Evolutionary conservation across 768 basidiomycete species (phyloP).

Genomic region (Suillus decipiens): DNA sequence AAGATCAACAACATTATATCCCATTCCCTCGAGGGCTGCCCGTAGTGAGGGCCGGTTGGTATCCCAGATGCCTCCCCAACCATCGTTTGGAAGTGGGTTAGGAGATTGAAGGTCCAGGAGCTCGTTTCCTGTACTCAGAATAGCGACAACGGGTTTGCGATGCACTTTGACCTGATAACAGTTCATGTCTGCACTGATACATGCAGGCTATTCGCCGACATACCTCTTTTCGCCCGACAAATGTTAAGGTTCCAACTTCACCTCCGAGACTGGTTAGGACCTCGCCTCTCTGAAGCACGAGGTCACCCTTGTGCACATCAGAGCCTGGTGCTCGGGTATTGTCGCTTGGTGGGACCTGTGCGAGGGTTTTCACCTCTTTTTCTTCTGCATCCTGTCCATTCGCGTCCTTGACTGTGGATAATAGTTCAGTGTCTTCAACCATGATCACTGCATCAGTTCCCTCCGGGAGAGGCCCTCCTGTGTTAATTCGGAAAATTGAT

Average conservation of each 20-base stretch:
- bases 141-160: slow-evolving; percentile 72
- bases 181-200: neutral
- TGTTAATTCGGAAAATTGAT: slow-evolving; percentile 70
- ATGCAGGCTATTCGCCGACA: slow-evolving; percentile 11
- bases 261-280: slow-evolving; percentile 69
- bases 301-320: slow-evolving; percentile 68
- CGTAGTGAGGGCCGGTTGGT: slow-evolving; percentile 83
- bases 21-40: slow-evolving; percentile 68
- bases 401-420: slow-evolving; percentile 47
- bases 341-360: slow-evolving; percentile 60
- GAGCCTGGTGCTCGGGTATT: slow-evolving; percentile 76
- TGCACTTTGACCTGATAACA: slow-evolving; percentile 61
- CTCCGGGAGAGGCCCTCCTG: slow-evolving; percentile 76
- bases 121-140: slow-evolving; percentile 89
- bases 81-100: slow-evolving; percentile 31
- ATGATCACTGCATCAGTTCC: slow-evolving; percentile 84
- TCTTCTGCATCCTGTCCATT: slow-evolving; percentile 60
- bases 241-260: slow-evolving; percentile 80
- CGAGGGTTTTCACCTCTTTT: slow-evolving; percentile 66
- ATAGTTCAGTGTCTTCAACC: slow-evolving; percentile 88
- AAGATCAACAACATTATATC: slow-evolving; percentile 77
- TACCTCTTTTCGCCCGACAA: slow-evolving; percentile 75
- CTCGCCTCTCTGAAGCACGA: slow-evolving; percentile 64
- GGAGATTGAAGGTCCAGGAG: slow-evolving; percentile 60
- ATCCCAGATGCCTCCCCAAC: slow-evolving; percentile 80